Base-by-base conservation (phyloP, 805 yeast species). In the Sugiyamaella floridensis region DNA sequence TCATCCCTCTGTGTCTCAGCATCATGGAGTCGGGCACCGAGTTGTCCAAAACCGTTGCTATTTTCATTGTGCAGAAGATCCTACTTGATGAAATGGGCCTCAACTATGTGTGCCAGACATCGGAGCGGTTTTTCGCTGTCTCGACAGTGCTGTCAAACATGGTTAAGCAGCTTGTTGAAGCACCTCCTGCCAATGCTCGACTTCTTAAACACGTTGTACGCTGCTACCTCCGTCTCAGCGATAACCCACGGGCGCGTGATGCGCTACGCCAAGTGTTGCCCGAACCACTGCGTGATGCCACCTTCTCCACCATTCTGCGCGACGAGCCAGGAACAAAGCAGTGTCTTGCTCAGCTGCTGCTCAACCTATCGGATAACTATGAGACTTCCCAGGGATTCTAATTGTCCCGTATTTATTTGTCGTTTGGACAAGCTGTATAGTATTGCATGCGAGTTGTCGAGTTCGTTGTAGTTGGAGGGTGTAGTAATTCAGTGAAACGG, bases 11-110 rank as follows among this genome's bases (percentile, higher is more conserved):
- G 52, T 93, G 99, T 67, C 74, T 92, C 54, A 83, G 93, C 62
- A 92, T 93, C 56, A 92, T 92, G 96, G 98, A 92, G 67, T 82
- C 90, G 1, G 89, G 96, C 7, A 85, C 96, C 0, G 99, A 93
- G 66, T 76, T 92, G 49, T 84, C 95, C 47, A 92, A 93, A 65
- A 93, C 98, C 0, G 99, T 92, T 22, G 99, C 99, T 4, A 90
- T 92, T 53, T 92, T 93, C 72, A 92, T 93, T 55, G 85, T 93
- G 45, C 97, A 92, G 66, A 92, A 90, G 69, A 92, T 92, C 51
- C 75, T 92, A 49, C 78, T 89, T 59, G 98, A 93, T 69, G 97
- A 92, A 63, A 81, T 85, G 60, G 99, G 99, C 0, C 76, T 92
- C 55, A 80, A 83, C 18, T 93, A 93, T 70, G 87, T 93, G 19